These are phyloP conservation scores for Micractinium conductrix DNA, from an alignment of 139 green algal species.

Conservation along the genomic window DNA sequence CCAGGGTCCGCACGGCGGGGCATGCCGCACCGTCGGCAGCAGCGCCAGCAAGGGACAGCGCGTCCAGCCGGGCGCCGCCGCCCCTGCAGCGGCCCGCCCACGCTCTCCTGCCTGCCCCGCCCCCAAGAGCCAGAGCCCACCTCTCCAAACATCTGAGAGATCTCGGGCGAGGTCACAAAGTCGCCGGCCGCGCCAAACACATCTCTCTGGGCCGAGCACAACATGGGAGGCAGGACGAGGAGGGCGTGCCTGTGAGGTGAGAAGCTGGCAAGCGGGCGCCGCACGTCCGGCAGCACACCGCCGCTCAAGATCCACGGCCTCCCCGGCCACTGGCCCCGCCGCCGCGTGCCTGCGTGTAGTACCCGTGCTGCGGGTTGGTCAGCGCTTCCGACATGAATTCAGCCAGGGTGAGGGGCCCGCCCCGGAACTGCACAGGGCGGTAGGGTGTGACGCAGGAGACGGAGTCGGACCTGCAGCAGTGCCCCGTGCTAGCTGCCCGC, in stretches of 20 bases:
- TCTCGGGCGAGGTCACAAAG: constrained; percentile 97
- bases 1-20: too few relatives aligned
- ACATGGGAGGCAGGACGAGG: not conserved
- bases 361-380: constrained; percentile 82
- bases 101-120: not conserved
- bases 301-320: too few relatives aligned
- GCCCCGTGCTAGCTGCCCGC: too few relatives aligned
- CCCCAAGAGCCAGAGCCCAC: too few relatives aligned
- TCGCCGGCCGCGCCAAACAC: constrained; percentile 93
- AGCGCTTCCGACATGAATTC: constrained; percentile 93
- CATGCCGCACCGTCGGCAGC: too few relatives aligned
- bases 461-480: too few relatives aligned
- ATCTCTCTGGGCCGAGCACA: too few relatives aligned
- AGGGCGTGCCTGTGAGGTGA: not conserved
- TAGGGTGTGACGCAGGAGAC: too few relatives aligned
- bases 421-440: constrained; percentile 80
- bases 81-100: too few relatives aligned
- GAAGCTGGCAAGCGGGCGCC: not conserved
- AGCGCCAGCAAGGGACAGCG: too few relatives aligned
- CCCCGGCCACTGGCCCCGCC: not conserved
- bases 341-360: constrained; percentile 67
- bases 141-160: constrained; percentile 98
- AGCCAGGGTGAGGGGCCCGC: constrained; percentile 89
- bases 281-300: not conserved
- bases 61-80: too few relatives aligned